Evolutionary conservation across 2,329 filamentous ascomycete genomes (phyloP), one percentile per base, ranked within the genome.

Genomic region (Penicillium olsonii): DNA sequence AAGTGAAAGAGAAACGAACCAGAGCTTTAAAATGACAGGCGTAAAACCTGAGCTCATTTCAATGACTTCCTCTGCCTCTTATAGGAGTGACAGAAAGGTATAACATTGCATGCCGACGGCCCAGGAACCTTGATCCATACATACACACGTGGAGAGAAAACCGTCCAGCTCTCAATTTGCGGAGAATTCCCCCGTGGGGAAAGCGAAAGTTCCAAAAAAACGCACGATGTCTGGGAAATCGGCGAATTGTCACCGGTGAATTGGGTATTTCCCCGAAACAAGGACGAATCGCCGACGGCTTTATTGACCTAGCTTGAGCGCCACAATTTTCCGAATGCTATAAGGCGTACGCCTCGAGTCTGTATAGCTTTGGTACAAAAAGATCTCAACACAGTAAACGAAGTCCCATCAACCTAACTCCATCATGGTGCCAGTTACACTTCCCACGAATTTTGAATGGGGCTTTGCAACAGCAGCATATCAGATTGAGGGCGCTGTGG

Each of bases 401-500:
- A 5, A 31, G 12, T 14, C 10, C 6, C 6, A 18, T 19, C 33
- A 17, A 9, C 15, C 15, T 8, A 18, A 15, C 17, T 8, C 18
- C 15, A 35, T 9, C 17, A 35, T 35, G 33, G 17, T 15, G 33
- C n/a, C 33, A 18, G 17, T 35, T 2, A 18, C 33, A 35, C 33
- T 35, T 3, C 33, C 33, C 9, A 18, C 33, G n/a, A 7, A 18
- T 35, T 35, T 35, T 10, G 38, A 60, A 64, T 75, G 72, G 65
- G 71, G 72, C 9, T 60, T 68, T 29, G 68, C 69, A 20, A 70
- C 68, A 12, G 69, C 69, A 3, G 61, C 72, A 4, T 72, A 71
- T 43, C 72, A 75, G 44, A 68, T 75, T 26, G 72, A 75, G 60
- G 73, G 73, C 3, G 71, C 68, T 15, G 64, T 65, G 5, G 59